A percentile compares a stretch with the other conserved stretches of the same genome.
phyloP scores from a whole-genome alignment of 306 rosid species.

The Corylus americana region DNA sequence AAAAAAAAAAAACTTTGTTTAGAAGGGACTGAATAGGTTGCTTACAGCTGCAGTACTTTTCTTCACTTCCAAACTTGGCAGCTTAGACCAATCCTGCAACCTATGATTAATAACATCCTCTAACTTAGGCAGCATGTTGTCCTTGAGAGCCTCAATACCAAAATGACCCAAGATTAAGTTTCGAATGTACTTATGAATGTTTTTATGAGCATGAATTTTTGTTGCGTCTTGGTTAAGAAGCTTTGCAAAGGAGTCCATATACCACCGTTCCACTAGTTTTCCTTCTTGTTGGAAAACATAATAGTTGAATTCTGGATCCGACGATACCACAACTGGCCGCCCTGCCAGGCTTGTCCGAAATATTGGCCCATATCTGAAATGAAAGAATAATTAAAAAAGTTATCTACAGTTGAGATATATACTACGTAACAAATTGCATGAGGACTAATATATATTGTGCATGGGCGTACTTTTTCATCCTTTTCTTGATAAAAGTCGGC shows the following conservation, averaged over 20 bases:
- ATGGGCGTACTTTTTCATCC: slow-evolving; percentile 1
- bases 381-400: neutral
- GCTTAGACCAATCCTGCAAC: slow-evolving; percentile 5
- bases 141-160: neutral
- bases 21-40: too few species aligned
- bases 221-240: neutral
- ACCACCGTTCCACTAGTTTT: slow-evolving; percentile 3
- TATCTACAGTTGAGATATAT: too few species aligned
- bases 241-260: slow-evolving; percentile 5
- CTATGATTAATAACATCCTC: neutral
- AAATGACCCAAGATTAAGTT: neutral
- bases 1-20: neutral
- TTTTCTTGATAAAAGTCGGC: neutral
- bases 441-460: neutral
- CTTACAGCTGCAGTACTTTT: slow-evolving; percentile 3
- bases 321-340: neutral
- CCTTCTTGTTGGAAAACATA: slow-evolving; percentile 6
- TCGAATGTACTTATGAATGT: slow-evolving; percentile 2
- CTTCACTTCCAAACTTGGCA: slow-evolving; percentile 2
- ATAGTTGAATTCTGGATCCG: slow-evolving; percentile 3
- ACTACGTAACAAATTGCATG: neutral
- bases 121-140: neutral
- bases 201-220: neutral
- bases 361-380: neutral
- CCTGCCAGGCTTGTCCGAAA: slow-evolving; percentile 12